phyloP scores from a whole-genome alignment of 1,284 basidiomycete genomes.

The Xerocomus nothofagi region DNA sequence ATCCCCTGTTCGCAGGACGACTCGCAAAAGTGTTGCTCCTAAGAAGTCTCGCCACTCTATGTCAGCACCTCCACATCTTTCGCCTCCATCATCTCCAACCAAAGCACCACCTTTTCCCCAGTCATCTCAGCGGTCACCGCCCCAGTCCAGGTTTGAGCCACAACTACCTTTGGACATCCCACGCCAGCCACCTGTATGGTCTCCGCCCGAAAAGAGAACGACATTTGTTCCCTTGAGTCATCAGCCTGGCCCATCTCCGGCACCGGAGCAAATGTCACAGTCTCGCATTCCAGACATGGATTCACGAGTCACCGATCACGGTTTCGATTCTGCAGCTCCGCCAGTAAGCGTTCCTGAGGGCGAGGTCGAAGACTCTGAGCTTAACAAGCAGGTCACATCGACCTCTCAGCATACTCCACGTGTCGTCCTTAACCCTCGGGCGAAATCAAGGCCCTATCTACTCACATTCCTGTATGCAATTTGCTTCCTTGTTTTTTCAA shows the following conservation, averaged over 20 bases:
- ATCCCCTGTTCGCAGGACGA: constrained; percentile 52
- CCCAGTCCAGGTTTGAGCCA: constrained; percentile 59
- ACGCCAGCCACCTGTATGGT: constrained; percentile 21
- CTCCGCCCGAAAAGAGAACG: constrained; percentile 14
- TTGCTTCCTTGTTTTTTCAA: constrained; percentile 40
- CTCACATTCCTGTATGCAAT: constrained; percentile 42
- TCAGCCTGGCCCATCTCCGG: constrained; percentile 7
- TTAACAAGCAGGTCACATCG: constrained; percentile 25
- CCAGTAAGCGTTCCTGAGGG: constrained; percentile 21
- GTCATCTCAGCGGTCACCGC: constrained; percentile 31
- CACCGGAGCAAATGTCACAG: constrained; percentile 12
- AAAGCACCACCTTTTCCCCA: constrained; percentile 19
- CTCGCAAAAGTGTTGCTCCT: constrained; percentile 48
- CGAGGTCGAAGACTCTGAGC: constrained; percentile 9
- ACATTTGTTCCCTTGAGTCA: constrained; percentile 21
- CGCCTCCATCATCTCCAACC: constrained; percentile 42
- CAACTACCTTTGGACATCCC: constrained; percentile 44
- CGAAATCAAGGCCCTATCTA: constrained; percentile 27
- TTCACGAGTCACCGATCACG: constrained; percentile 13
- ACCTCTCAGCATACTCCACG: constrained; percentile 42
- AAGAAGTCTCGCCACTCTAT: constrained; percentile 64
- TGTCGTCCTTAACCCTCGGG: constrained; percentile 25
- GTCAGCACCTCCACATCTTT: constrained; percentile 68
- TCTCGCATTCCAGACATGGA: constrained; percentile 9
- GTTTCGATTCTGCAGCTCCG: constrained; percentile 22